Evolutionary conservation across 768 basidiomycete species (phyloP).

Genomic region (Coprinopsis marcescibilis): DNA sequence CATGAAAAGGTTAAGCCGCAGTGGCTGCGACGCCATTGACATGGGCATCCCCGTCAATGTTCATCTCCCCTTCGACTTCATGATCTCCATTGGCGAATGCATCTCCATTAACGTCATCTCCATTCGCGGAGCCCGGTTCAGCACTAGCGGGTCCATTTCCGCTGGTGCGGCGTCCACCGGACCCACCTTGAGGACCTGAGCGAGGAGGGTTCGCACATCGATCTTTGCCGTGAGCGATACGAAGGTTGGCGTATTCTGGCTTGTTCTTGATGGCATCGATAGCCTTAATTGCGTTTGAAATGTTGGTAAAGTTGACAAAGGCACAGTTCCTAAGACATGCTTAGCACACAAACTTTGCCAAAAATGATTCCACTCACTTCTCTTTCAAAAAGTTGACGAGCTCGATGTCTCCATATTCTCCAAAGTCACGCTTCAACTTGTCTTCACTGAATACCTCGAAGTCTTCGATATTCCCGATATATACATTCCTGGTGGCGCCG

Average conservation of each 20-base stretch:
- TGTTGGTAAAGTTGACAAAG: conserved; percentile 94
- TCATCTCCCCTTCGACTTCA: conserved; percentile 35
- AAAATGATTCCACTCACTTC: conserved; percentile 51
- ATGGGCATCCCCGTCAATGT: conserved; percentile 33
- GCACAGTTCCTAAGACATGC: conserved; percentile 71
- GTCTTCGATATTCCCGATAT: conserved; percentile 93
- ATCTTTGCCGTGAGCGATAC: conserved; percentile 94
- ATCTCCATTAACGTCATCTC: conserved; percentile 30
- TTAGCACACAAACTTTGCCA: conserved; percentile 1
- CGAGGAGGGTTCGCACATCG: conserved; percentile 91
- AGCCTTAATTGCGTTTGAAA: conserved; percentile 96
- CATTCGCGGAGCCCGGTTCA: conserved; percentile 33
- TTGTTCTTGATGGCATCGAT: conserved; percentile 92
- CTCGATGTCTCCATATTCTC: conserved; percentile 95
- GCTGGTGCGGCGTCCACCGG: conserved; percentile 42
- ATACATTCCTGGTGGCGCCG: conserved; percentile 95
- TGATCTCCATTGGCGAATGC: conserved; percentile 22
- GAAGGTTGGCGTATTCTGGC: conserved; percentile 82
- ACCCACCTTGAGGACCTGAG: conserved; percentile 70
- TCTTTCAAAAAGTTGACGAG: conserved; percentile 93
- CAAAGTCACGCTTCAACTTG: conserved; percentile 87
- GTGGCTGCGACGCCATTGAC: conserved; percentile 24
- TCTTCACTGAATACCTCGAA: conserved; percentile 91
- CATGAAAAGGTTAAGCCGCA: conserved; percentile 10
- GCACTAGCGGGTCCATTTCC: conserved; percentile 25